A percentile compares a stretch with the other conserved stretches of the same genome.
Conservation (phyloP, 805 yeast species). For the Blastobotrys chiropterorum region DNA sequence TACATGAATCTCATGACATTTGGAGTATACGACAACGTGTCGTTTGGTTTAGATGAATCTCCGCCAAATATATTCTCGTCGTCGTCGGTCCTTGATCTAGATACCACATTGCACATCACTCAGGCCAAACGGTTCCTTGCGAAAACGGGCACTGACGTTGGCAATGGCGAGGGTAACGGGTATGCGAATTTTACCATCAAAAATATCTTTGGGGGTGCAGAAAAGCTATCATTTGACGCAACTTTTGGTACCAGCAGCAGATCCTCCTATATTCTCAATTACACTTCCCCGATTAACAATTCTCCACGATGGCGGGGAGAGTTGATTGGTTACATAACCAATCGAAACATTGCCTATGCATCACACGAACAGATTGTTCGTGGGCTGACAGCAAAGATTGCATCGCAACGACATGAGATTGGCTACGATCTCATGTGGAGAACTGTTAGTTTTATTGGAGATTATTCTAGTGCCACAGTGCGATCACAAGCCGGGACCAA, state of each 20-base stretch:
- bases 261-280: constrained; percentile 48
- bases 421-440: constrained; percentile 63
- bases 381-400: constrained; percentile 38
- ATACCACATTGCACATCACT: constrained; percentile 20
- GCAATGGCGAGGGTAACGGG: constrained; percentile 96
- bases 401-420: constrained; percentile 32
- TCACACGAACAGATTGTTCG: constrained; percentile 47
- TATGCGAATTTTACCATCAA: constrained; percentile 66
- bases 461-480: constrained; percentile 46
- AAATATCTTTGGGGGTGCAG: constrained; percentile 67
- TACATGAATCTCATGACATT: constrained; percentile 24
- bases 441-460: constrained; percentile 42
- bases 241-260: constrained; percentile 57
- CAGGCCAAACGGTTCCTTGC: constrained; percentile 61
- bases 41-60: constrained; percentile 22
- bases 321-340: constrained; percentile 43
- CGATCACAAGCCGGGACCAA: constrained; percentile 58
- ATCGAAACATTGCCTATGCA: constrained; percentile 47
- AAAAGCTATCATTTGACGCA: constrained; percentile 47
- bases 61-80: constrained; percentile 9
- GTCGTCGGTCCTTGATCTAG: constrained; percentile 17
- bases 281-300: constrained; percentile 44
- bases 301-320: constrained; percentile 49
- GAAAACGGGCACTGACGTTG: constrained; percentile 91
- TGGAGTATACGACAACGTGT: constrained; percentile 26